Evolutionary conservation across 2,329 filamentous ascomycete species (phyloP), one percentile per base, ranked within the genome.

Genomic region (Cylindrodendrum hubeiense): DNA sequence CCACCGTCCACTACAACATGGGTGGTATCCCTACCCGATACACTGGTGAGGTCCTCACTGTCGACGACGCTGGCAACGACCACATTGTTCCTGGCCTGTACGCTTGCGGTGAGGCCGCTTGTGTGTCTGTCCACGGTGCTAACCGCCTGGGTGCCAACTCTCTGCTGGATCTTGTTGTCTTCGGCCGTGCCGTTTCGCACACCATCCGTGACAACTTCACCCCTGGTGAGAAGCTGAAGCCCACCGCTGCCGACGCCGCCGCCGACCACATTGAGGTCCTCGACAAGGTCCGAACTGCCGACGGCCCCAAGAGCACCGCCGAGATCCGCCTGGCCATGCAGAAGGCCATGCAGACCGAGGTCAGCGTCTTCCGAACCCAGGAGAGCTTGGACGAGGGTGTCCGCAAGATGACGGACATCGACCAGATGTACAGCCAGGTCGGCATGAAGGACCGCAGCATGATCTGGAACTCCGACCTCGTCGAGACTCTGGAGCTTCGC

Each of bases 1-100:
- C 95, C 63, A 98, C 95, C 47, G 95, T 98, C 73, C 95, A 99
- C 87, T 99, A 99, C 89, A 98, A 98, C 89, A 99, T 98, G 96
- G 95, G 95, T 83, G 95, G 96, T 88, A 98, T 99, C 74, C 95
- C 95, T 56, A 98, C 96, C 73, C 94, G 93, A 78, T 98, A 97
- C 88, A 98, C 94, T 68, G 95, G 96, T 81, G 94, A 99, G 84
- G 96, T 98, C 67, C 83, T 99, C 73, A 97, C 94, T 19, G 86
- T 97, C 56, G 94, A 98, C 74, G 91, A 93, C 78, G 81, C 89
- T 67, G 96, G 96, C 72, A 90, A 97, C 63, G 96, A 98, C 85
- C 89, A 97, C 87, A 89, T 97, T 74, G 96, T 99, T 22, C 94
- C 94, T 63, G 95, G 95, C 81, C 89, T 99, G 69, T 98, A 95